Base-by-base conservation (phyloP, 2,329 filamentous ascomycete species). In the Aspergillus sp. region DNA sequence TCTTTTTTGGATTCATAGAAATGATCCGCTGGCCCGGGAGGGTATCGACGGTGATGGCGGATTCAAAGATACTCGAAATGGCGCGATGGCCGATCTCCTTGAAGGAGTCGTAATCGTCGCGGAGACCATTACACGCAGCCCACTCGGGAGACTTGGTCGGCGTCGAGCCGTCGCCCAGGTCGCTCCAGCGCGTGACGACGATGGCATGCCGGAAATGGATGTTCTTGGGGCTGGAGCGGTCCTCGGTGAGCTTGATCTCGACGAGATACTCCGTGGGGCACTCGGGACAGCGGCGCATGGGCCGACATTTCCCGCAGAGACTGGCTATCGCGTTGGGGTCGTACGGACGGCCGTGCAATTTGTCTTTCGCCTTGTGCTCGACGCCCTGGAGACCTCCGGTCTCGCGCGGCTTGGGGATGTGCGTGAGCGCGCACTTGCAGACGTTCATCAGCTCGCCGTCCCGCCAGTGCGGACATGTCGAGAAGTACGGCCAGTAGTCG, bases 201-300 rank as follows among this genome's bases (percentile, higher is more conserved):
- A 80, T 66, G 1, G 71, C 68, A 35, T 78, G 73, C 43, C 71
- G 75, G 53, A 80, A 80, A 4, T 43, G 40, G 13, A 46, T 26
- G 3, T 60, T 53, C 24, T 55, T 40, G 5, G 60, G 50, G 43
- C 71, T 60, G 16, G 48, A 52, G 29, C 57, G 64, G 40, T 78
- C 74, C 51, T 80, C 75, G 2, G 68, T 60, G 37, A 78, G 58
- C 39, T 72, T 74, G 5, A 78, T 50, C 48, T 79, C 74, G 29
- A 78, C 62, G 8, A 79, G 55, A 39, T 79, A 79, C 46, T 80
- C 75, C 0, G 72, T 72, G 1, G 75, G 73, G 49, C 75, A 80
- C 33, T 73, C 67, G 0, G 74, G 72, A 51, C 75, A 80, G 19
- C 75, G 60, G 3, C 75, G 64, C 61, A 76, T 75, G 3, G 74